Evolutionary conservation across 441 rosid genomes (phyloP).

Genomic region (Croton setiger): DNA sequence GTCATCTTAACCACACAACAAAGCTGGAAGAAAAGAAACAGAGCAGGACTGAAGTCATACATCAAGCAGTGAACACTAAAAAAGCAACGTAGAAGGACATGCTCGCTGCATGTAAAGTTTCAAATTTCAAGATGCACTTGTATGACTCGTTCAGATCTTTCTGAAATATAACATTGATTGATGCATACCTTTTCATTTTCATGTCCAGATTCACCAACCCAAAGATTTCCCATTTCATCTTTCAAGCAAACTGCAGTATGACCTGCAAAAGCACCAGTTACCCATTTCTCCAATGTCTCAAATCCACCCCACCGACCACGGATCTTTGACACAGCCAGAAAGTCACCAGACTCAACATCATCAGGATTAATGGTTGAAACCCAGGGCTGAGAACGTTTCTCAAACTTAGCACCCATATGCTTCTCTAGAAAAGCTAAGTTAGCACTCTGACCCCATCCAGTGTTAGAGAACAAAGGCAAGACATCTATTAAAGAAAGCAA

Average conservation of each 20-base stretch:
- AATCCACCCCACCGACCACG: slow-evolving; percentile 98
- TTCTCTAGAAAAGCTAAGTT: slow-evolving; percentile 72
- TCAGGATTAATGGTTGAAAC: slow-evolving; percentile 47
- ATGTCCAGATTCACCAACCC: slow-evolving; percentile 99
- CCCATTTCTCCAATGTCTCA: slow-evolving; percentile 98
- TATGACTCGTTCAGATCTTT: not conserved
- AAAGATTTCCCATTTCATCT: slow-evolving; percentile 81
- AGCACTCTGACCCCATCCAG: slow-evolving; percentile 82
- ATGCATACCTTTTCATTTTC: slow-evolving; percentile 82
- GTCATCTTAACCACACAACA: not conserved
- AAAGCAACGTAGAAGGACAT: not conserved
- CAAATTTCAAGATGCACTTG: not conserved
- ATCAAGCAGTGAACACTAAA: not conserved
- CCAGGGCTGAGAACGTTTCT: slow-evolving; percentile 82
- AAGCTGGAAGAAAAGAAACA: not conserved
- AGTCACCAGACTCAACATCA: slow-evolving; percentile 84
- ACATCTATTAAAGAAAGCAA: slow-evolving; percentile 72
- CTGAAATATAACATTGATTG: slow-evolving; percentile 1
- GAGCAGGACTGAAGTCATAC: not conserved
- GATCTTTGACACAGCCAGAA: slow-evolving; percentile 87
- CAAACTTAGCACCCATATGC: slow-evolving; percentile 90
- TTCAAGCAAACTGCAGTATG: slow-evolving; percentile 96
- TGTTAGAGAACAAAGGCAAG: slow-evolving; percentile 81
- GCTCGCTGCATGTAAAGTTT: not conserved
- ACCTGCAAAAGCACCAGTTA: slow-evolving; percentile 97